Evolutionary conservation across 116 monocot species (phyloP).

Genomic region (Dioscorea cayenensis): DNA sequence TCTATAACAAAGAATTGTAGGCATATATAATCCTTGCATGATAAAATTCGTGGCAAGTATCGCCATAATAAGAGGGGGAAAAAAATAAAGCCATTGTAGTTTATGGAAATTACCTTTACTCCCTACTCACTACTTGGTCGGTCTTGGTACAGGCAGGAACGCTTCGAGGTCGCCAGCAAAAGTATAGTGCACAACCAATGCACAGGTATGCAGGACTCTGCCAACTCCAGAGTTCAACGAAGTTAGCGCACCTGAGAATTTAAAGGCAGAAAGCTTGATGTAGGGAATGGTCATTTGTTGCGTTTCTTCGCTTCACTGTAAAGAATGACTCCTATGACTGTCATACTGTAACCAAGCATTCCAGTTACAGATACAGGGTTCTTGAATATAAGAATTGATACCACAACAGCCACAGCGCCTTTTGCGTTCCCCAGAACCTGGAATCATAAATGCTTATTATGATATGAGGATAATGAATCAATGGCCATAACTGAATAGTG

Average conservation of each 20-base stretch:
- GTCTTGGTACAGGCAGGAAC: background rate
- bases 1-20: too few relatives aligned
- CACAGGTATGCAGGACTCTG: background rate
- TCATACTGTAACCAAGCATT: constrained; percentile 77
- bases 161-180: background rate
- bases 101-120: background rate
- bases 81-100: background rate
- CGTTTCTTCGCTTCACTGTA: constrained; percentile 85
- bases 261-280: background rate
- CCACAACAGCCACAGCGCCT: constrained; percentile 76
- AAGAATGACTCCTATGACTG: constrained; percentile 66
- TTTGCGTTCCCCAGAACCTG: constrained; percentile 40
- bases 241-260: background rate
- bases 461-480: background rate
- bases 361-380: constrained; percentile 80
- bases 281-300: constrained; percentile 29
- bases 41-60: background rate
- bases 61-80: background rate
- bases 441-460: background rate
- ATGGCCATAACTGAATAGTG: background rate
- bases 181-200: background rate
- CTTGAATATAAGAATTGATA: constrained; percentile 74
- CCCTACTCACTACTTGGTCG: background rate
- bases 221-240: background rate
- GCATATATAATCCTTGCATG: background rate